Base-by-base conservation (phyloP, 1,139 yeast genomes). In the Pichia sp. region DNA sequence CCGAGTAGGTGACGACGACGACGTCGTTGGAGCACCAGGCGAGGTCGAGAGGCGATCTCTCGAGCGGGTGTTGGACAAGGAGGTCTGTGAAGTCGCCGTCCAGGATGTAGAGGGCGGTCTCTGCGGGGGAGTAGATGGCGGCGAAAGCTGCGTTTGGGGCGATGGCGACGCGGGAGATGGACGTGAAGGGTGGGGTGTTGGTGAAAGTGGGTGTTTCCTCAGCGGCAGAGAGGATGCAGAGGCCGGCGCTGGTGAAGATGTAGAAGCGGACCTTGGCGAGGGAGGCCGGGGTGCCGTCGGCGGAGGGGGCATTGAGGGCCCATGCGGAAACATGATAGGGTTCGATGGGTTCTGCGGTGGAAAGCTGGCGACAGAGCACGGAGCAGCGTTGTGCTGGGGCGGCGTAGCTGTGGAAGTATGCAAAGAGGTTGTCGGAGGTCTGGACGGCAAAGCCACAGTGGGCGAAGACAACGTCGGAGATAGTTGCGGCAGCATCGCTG, bases 21-120 rank as follows among this genome's bases (percentile, higher is more conserved):
- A 95, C 89, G 70, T 89, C 96, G 60, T 85, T 83, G 0, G 93
- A 89, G 67, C 96, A 87, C 97, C 97, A 91, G 55, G 75, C 76
- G 12, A 88, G 70, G 56, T 78, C 78, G 40, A 67, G 63, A 67
- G 62, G 74, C 21, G 46, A 69, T 58, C 71, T 63, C 1, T 73
- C 66, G 52, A 74, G 74, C 52, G 79, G 68, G 4, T 73, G 61
- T 2, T 66, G 60, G 50, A 66, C 36, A 12, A 55, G 23, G 4
- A 47, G n/a, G 21, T 43, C 34, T 8, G 46, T 13, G 4, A 52
- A 23, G 3, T 47, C 30, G 18, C 41, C 41, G 28, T 52, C 53
- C 1, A 47, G 28, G 3, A 52, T 52, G 34, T 36, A 50, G 8
- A 48, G 18, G 3, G 18, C 12, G 16, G 25, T 21, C 9, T 63